Evolutionary conservation across 768 basidiomycete species (phyloP).

Genomic region (Tricholoma hemisulphureum): DNA sequence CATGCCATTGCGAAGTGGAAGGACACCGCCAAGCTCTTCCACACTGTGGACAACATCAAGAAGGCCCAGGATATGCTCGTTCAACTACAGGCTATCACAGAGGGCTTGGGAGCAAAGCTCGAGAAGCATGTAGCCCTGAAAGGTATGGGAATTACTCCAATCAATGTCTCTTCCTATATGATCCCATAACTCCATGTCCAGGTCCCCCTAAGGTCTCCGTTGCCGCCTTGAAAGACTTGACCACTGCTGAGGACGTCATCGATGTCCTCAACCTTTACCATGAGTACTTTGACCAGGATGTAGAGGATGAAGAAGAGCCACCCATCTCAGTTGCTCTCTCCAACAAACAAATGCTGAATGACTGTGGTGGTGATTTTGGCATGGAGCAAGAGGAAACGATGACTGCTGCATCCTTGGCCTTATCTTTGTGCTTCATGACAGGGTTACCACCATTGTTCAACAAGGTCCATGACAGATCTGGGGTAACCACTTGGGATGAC

Average conservation of each 20-base stretch:
- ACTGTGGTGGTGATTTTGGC: slow-evolving; percentile 5
- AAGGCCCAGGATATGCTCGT: not conserved
- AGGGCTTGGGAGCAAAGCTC: slow-evolving; percentile 4
- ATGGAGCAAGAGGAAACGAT: slow-evolving; percentile 8
- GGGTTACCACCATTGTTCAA: slow-evolving; percentile 23
- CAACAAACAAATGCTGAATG: slow-evolving; percentile 15
- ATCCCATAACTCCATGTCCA: not conserved
- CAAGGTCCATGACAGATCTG: slow-evolving; percentile 11
- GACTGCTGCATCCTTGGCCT: slow-evolving; percentile 8
- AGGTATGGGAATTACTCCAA: not conserved
- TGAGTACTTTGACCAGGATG: slow-evolving; percentile 6
- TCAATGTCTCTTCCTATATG: not conserved
- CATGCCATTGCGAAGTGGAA: slow-evolving; percentile 4
- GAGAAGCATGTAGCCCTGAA: not conserved
- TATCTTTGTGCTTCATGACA: slow-evolving; percentile 17
- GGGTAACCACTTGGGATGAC: slow-evolving; percentile 20
- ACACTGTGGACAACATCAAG: not conserved
- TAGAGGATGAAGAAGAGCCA: not conserved
- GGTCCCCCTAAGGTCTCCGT: slow-evolving; percentile 3
- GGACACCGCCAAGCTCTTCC: not conserved
- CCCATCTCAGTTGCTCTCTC: slow-evolving; percentile 1
- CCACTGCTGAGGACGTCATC: slow-evolving; percentile 3
- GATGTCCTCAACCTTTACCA: slow-evolving; percentile 5
- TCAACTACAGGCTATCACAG: slow-evolving; percentile 4
- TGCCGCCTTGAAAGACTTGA: slow-evolving; percentile 9